Base-by-base conservation (phyloP, 129 eudicot species). In the Oenanthe sinensis region DNA sequence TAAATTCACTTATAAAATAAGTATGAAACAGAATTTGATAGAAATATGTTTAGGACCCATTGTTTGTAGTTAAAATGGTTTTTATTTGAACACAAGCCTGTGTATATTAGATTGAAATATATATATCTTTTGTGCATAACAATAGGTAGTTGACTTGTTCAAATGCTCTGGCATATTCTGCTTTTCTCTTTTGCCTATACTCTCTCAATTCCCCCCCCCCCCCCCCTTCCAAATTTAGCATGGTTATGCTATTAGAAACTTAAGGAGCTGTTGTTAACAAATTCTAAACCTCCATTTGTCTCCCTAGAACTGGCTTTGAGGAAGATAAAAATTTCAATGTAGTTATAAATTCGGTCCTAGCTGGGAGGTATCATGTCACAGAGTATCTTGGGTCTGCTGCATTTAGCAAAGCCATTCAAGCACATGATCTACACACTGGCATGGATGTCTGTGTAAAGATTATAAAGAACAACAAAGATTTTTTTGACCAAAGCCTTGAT, bases 311-410 rank as follows among this genome's bases (percentile, higher is more conserved):
- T 79, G 99, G 99, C 82, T 96, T 92, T 79, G 97, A 96, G 87
- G 99, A 96, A 90, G 97, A 96, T 88, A 96, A 96, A 80, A 96
- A 89, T 86, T 96, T 96, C 80, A 93, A 92, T 74, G 99, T 96
- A 30, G 96, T 92, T 76, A 75, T 96, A 44, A 96, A 96, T 74
- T 96, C 97, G 33, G 97, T 96, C 78, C 79, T 96, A 55, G 99
- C 97, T 75, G 99, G 99, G 42, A 92, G 99, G 13, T 96, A 96
- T 88, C 97, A 96, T 86, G 99, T 96, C 58, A 96, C 99, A 8
- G 99, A 96, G 82, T 96, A 92, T 89, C 99, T 96, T 75, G 99
- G 97, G 72, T 96, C 99, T 22, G 99, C 99, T 84, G 99, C 99
- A 80, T 96, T 96, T 54, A 96, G 99, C 82, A 92, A 96, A 89